Conservation (phyloP, 768 basidiomycete species). For the Mycena sanguinolenta region DNA sequence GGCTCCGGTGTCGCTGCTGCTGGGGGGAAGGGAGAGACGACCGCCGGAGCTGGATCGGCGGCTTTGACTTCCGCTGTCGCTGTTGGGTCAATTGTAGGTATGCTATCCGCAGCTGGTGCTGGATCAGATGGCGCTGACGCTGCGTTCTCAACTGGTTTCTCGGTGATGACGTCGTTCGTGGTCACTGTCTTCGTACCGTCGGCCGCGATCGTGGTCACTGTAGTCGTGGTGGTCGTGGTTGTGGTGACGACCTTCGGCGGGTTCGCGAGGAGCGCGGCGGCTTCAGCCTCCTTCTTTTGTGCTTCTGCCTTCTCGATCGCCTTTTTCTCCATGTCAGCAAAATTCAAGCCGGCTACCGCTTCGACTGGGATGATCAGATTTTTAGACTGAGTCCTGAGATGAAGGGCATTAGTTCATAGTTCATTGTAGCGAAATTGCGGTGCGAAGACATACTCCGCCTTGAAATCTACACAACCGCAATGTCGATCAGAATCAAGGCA, state of each 20-base stretch:
- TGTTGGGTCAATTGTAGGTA: too few relatives aligned
- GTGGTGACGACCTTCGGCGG: conserved; percentile 3
- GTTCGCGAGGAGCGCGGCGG: conserved; percentile 10
- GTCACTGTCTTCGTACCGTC: conserved; percentile 21
- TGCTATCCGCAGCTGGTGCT: not conserved
- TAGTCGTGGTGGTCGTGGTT: conserved; percentile 16
- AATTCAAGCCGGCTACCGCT: conserved; percentile 35
- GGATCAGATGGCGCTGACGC: too few relatives aligned
- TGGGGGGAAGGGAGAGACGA: not conserved
- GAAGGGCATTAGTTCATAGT: not conserved
- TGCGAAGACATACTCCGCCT: conserved; percentile 1
- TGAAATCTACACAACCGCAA: conserved; percentile 16
- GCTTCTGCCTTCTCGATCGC: conserved; percentile 30
- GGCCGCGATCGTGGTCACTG: conserved; percentile 1
- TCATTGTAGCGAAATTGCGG: not conserved
- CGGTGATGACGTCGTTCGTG: not conserved
- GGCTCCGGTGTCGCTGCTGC: not conserved
- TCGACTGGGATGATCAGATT: conserved; percentile 34
- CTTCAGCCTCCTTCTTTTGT: conserved; percentile 26
- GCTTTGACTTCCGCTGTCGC: too few relatives aligned
- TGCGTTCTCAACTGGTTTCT: too few relatives aligned
- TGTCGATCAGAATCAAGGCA: not conserved
- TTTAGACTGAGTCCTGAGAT: conserved; percentile 14
- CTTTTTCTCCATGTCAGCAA: conserved; percentile 36
- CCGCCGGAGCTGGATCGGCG: not conserved